These are phyloP conservation scores for Mycena filopes DNA, from an alignment of 768 basidiomycete species.

Conservation along the genomic window DNA sequence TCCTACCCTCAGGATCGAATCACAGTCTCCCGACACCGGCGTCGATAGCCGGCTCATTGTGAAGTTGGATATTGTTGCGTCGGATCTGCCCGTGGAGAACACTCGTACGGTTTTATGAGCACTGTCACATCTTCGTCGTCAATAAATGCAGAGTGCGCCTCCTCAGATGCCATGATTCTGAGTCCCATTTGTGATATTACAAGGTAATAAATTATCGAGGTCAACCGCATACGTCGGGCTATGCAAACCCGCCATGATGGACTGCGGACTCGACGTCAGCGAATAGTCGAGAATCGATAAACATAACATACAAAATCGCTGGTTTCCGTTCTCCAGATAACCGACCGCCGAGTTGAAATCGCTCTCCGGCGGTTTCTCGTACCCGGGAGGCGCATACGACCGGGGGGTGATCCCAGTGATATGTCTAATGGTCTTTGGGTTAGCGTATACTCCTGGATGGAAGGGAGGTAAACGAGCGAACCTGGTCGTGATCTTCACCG, in stretches of 20 bases:
- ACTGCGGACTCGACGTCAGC: slow-evolving; percentile 15
- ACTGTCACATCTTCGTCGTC: no score
- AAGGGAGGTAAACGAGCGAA: slow-evolving; percentile 2
- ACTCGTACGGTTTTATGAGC: no score
- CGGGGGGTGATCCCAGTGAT: slow-evolving; percentile 50
- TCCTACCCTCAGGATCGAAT: slow-evolving; percentile 50
- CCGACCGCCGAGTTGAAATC: slow-evolving; percentile 65
- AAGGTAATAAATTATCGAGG: no score
- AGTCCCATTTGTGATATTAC: neutral
- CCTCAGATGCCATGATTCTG: no score
- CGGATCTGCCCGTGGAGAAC: slow-evolving; percentile 48
- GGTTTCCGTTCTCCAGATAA: slow-evolving; percentile 66
- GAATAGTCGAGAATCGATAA: neutral
- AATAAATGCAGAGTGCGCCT: no score
- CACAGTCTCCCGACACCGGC: slow-evolving; percentile 45
- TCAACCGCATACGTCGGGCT: neutral
- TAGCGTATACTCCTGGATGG: neutral
- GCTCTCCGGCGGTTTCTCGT: slow-evolving; percentile 51
- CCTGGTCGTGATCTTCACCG: slow-evolving; percentile 50
- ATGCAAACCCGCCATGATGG: slow-evolving; percentile 36
- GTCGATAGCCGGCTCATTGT: slow-evolving; percentile 62
- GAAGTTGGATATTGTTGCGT: slow-evolving; percentile 58
- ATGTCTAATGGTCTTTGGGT: slow-evolving; percentile 38
- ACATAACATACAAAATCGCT: slow-evolving; percentile 49
- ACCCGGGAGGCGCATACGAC: slow-evolving; percentile 66